Base-by-base conservation (phyloP, 2,329 filamentous ascomycete genomes). In the Zymoseptoria ardabiliae region DNA sequence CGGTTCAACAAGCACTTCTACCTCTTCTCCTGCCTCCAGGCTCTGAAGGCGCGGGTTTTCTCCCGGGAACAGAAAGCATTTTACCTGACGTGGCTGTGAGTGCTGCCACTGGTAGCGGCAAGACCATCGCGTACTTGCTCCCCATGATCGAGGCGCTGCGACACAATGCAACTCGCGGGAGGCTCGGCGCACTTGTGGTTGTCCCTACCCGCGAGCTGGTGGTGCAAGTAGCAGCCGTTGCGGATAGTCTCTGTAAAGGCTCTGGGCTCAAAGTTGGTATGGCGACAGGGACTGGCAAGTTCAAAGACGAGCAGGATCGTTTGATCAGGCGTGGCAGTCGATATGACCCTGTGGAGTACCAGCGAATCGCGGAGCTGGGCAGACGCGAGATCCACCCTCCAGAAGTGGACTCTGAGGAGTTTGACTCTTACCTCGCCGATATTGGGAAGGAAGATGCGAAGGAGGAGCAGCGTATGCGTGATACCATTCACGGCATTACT, bases 101-200 rank as follows among this genome's bases (percentile, higher is more conserved):
- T 7, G 94, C 95, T 0, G 89, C 93, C 1, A 99, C 94, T 0
- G 94, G 94, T 8, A 97, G 94, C 0, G 94, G 94, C 58, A 99
- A 99, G 72, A 99, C 94, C 0, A 75, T 99, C 17, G 89, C 93
- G 0, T 99, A 99, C 69, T 84, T 93, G 0, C 77, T 99, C 2
- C 94, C 94, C 0, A 85, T 99, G 60, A 82, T 96, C 3, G 85
- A 91, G 52, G 86, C 88, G 55, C 78, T 99, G 54, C 86, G 87
- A 65, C 79, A 82, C 30, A 48, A 35, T 3, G 20, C 51, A n/a
- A 81, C 82, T 13, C 76, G 77, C 21, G 89, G 88, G 0, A 83
- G 83, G 58, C 76, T 99, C 8, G 83, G 89, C 48, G 92, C 87
- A 0, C 74, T 99, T 0, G 85, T 99, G 53, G 87, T 99, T 1